These are phyloP conservation scores for Exophiala aquamarina DNA, from an alignment of 2,329 filamentous ascomycete genomes.

Conservation along the genomic window DNA sequence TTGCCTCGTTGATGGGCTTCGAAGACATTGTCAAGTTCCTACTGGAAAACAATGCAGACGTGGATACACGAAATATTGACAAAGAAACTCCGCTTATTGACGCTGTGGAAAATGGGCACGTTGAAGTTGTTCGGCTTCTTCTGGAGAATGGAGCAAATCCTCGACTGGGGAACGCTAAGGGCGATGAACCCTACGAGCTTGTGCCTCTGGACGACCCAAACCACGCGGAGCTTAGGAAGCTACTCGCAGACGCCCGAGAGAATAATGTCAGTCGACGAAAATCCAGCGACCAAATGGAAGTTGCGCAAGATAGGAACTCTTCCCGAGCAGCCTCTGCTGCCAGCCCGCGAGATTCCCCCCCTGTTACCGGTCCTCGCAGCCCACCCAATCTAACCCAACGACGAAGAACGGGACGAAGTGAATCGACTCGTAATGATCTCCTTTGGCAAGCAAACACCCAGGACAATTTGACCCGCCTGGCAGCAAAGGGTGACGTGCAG, in stretches of 20 bases:
- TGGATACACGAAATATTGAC: conserved; percentile 75
- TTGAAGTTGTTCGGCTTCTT: conserved; percentile 82
- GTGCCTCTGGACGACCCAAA: conserved; percentile 74
- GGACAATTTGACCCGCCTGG: conserved; percentile 49
- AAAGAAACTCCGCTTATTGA: conserved; percentile 94
- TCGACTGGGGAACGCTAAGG: conserved; percentile 84
- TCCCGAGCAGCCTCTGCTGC: conserved; percentile 44
- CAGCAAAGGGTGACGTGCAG: conserved; percentile 50
- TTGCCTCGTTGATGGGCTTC: conserved; percentile 83
- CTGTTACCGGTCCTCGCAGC: conserved; percentile 39
- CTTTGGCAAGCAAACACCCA: conserved; percentile 52
- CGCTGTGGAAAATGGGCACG: conserved; percentile 91
- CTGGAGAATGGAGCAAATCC: conserved; percentile 88
- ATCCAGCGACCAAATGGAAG: conserved; percentile 42
- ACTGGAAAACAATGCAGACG: conserved; percentile 78
- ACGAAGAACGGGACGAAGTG: conserved; percentile 49
- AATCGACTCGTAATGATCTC: conserved; percentile 50
- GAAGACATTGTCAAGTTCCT: conserved; percentile 84
- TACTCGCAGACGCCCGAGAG: conserved; percentile 64
- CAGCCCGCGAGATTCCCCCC: conserved; percentile 47
- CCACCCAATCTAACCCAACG: conserved; percentile 36
- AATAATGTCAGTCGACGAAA: conserved; percentile 46
- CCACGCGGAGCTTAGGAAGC: conserved; percentile 72
- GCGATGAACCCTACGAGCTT: conserved; percentile 85
- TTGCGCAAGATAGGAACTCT: conserved; percentile 37